Conservation (phyloP, 2,329 filamentous ascomycete species). For the Botryotinia narcissicola region DNA sequence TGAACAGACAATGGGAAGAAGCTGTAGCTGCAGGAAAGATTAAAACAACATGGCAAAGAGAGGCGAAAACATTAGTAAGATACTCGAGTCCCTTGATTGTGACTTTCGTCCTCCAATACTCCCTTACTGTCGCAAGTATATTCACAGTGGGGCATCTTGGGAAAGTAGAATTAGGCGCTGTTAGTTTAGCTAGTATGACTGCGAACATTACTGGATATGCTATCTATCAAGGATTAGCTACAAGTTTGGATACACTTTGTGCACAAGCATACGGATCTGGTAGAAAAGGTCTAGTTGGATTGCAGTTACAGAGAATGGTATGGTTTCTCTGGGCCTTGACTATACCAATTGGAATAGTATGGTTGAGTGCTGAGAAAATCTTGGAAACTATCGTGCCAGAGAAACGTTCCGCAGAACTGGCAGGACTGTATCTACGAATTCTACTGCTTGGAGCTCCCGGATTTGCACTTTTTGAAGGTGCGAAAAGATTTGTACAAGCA, state of each 20-base stretch:
- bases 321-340: conserved; percentile 71
- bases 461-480: conserved; percentile 72
- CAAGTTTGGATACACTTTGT: conserved; percentile 87
- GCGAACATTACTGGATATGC: conserved; percentile 76
- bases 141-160: conserved; percentile 77
- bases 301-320: conserved; percentile 80
- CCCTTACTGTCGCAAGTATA: conserved; percentile 76
- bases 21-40: conserved; percentile 79
- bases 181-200: conserved; percentile 72
- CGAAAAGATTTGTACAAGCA: conserved; percentile 78
- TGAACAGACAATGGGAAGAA: conserved; percentile 79
- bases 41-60: conserved; percentile 86
- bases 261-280: conserved; percentile 92
- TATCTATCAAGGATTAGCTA: conserved; percentile 80
- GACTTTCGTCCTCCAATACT: conserved; percentile 79
- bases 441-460: conserved; percentile 70
- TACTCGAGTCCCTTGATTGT: conserved; percentile 70
- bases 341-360: conserved; percentile 69
- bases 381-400: conserved; percentile 69
- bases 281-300: conserved; percentile 80
- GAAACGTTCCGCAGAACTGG: conserved; percentile 65
- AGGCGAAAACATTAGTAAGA: conserved; percentile 73
- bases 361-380: conserved; percentile 66
- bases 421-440: conserved; percentile 70
- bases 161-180: conserved; percentile 65